Percentiles rank a stretch among this genome's conserved stretches.
These are phyloP conservation scores for Bacidia rubella DNA, from an alignment of 495 filamentous ascomycete species.

Conservation along the genomic window DNA sequence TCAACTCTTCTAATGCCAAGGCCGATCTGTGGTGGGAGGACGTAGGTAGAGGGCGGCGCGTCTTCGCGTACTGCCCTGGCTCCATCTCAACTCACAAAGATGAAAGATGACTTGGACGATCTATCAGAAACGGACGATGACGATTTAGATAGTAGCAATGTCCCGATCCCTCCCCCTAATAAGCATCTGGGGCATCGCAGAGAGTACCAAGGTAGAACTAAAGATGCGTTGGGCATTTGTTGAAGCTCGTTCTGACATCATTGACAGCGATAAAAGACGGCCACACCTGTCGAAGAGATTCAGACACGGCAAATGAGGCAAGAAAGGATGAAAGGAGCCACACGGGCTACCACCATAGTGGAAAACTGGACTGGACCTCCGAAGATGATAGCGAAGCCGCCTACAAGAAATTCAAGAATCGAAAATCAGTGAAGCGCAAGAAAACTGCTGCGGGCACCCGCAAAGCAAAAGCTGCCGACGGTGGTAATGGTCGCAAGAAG, in stretches of 20 bases:
- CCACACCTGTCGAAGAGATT: too few species aligned
- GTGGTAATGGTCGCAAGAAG: constrained; percentile 24
- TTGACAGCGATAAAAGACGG: too few species aligned
- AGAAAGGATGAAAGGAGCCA: too few species aligned
- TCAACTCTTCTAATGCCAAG: too few species aligned
- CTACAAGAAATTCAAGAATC: constrained; percentile 46
- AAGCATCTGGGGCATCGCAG: neutral
- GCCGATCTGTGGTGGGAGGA: too few species aligned
- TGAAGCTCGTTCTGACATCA: too few species aligned
- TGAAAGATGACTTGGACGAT: neutral
- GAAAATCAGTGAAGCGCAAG: constrained; percentile 43
- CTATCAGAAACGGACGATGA: neutral
- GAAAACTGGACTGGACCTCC: constrained; percentile 16
- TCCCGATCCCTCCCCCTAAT: neutral
- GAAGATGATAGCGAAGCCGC: constrained; percentile 37
- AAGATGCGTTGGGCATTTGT: too few species aligned
- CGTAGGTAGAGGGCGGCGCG: too few species aligned
- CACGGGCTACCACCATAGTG: too few species aligned
- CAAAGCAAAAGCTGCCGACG: constrained; percentile 29
- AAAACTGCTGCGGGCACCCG: constrained; percentile 33
- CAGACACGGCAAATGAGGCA: neutral
- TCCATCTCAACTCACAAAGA: too few species aligned
- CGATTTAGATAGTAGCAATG: neutral
- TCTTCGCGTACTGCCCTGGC: too few species aligned
- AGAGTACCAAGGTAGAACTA: neutral